phyloP scores from a whole-genome alignment of 148 eudicot genomes.

The Rhododendron simsii region DNA sequence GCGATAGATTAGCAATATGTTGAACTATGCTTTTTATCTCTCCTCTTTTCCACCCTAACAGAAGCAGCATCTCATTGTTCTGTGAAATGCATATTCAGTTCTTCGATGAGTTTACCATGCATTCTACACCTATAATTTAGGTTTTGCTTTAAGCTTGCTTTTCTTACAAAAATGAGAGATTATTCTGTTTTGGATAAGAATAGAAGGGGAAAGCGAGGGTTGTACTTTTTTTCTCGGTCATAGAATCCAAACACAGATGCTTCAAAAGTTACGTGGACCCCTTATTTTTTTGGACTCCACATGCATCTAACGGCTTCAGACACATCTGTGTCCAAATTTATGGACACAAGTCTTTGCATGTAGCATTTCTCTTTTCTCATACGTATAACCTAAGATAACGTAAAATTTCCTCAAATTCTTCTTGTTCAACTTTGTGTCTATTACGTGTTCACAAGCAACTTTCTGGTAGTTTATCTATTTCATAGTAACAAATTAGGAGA shows the following conservation, averaged over 20 bases:
- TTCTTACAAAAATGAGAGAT: not conserved
- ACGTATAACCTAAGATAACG: too few relatives aligned
- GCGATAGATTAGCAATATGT: not conserved
- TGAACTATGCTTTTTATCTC: not conserved
- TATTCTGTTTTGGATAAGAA: too few relatives aligned
- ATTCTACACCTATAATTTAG: not conserved
- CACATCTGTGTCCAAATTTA: too few relatives aligned
- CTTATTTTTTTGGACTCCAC: too few relatives aligned
- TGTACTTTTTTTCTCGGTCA: too few relatives aligned
- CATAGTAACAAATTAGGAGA: conserved; percentile 17
- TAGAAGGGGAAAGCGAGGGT: too few relatives aligned
- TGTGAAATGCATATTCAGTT: not conserved
- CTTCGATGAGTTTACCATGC: not conserved
- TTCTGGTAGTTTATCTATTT: not conserved
- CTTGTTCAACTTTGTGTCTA: conserved; percentile 20
- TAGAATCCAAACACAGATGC: too few relatives aligned
- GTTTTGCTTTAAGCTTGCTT: not conserved
- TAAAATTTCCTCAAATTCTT: not conserved
- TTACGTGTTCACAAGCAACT: not conserved
- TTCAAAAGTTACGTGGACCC: too few relatives aligned
- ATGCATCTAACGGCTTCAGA: too few relatives aligned
- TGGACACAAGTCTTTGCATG: not conserved
- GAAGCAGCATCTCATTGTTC: not conserved
- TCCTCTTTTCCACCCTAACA: not conserved
- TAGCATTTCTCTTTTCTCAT: not conserved